Conservation (phyloP, 805 yeast species). For the Metschnikowia continentalis region DNA sequence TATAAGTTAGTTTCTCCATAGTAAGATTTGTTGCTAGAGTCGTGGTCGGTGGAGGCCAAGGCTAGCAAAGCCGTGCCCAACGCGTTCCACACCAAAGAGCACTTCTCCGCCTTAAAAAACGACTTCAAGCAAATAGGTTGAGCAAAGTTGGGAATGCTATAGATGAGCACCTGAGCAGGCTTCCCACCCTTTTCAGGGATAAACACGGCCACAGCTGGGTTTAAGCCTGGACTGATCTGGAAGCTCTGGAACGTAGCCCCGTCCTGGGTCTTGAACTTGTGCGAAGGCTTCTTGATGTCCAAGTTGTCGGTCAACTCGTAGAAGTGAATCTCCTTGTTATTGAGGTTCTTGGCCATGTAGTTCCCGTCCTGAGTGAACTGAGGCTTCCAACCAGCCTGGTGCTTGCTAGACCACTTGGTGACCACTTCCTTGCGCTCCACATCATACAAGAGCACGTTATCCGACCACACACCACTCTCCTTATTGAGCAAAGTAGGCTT, state of each 20-base stretch:
- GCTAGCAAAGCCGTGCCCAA: constrained; percentile 93
- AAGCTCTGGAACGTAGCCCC: constrained; percentile 51
- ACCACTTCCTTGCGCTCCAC: constrained; percentile 42
- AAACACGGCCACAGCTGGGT: constrained; percentile 87
- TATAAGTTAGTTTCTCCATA: constrained; percentile 95
- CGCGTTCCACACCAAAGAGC: constrained; percentile 88
- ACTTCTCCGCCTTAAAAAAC: constrained; percentile 93
- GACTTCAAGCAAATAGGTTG: constrained; percentile 82
- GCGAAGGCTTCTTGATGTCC: constrained; percentile 47
- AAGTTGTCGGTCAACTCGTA: constrained; percentile 44
- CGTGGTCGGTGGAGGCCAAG: constrained; percentile 93
- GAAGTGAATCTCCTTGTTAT: constrained; percentile 63
- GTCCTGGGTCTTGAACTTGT: constrained; percentile 48
- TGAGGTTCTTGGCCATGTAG: constrained; percentile 55
- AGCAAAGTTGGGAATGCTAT: constrained; percentile 67
- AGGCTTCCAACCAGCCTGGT: constrained; percentile 89
- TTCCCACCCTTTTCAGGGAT: constrained; percentile 82
- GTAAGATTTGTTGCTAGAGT: constrained; percentile 86
- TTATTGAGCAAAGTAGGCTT: constrained; percentile 65
- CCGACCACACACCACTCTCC: constrained; percentile 67
- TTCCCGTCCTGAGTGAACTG: constrained; percentile 83
- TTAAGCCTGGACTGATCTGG: constrained; percentile 79
- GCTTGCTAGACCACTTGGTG: constrained; percentile 67
- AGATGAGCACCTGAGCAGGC: constrained; percentile 85
- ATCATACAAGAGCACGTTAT: constrained; percentile 77